Base-by-base conservation (phyloP, 1,284 basidiomycete genomes). In the Agroathelia rolfsii region DNA sequence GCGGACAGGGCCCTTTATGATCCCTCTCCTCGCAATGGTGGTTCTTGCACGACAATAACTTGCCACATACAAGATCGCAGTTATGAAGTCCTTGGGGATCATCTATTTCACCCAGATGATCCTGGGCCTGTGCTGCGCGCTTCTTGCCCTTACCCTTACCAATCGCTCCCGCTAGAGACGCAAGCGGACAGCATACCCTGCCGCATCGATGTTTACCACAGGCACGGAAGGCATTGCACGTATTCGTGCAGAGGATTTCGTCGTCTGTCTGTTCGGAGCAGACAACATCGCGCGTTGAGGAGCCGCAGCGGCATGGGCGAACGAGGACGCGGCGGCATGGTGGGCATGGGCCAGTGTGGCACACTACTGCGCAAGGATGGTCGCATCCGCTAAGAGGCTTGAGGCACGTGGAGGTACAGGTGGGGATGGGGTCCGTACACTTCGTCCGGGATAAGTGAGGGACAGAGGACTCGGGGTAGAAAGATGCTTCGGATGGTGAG, bases 141-240 rank as follows among this genome's bases (percentile, higher is more conserved):
- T 72, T 74, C 59, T 77, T 84, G 30, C 75, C 72, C 46, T 79
- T 78, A 25, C 62, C 59, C 45, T 76, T 79, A 28, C 61, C 54
- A 32, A 64, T 59, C 34, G 45, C 31, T 29, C 42, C 40, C 2
- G 66, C 64, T 1, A 80, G 52, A 2, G 74, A 78, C 1, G 86
- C 79, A 0, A 94, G 65, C 0, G 92, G 90, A 48, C 92, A 95
- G 50, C 90, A 95, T 6, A 79, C 40, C 3, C 89, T 69, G 12
- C 69, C 66, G 48, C 90, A 95, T 43, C 81, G 76, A 50, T 95
- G 90, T 21, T 75, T 62, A 0, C 88, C 88, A 49, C 88, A 93
- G 24, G 69, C 64, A 20, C 85, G 72, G 7, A 88, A 59, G 0
- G 77, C 80, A 16, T 61, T 59, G 51, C 90, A 95, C 1, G 77